These are phyloP conservation scores for Floccularia luteovirens DNA, from an alignment of 768 basidiomycete genomes.

Conservation along the genomic window DNA sequence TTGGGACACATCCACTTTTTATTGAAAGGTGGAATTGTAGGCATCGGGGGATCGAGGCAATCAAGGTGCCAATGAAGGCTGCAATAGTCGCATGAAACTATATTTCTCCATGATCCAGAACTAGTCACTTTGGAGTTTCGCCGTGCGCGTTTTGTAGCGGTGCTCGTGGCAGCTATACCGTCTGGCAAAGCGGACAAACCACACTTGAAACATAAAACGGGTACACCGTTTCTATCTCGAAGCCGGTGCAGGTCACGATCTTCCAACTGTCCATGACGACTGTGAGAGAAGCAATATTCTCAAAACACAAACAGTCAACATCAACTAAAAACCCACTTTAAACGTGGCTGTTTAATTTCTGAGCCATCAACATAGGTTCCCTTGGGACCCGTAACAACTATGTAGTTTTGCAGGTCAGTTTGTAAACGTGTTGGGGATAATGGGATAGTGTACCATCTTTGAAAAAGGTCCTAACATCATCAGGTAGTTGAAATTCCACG, in stretches of 20 bases:
- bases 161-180: slow-evolving; percentile 40
- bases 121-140: slow-evolving; percentile 35
- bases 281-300: slow-evolving; percentile 13
- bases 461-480: slow-evolving; percentile 77
- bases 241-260: slow-evolving; percentile 86
- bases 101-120: slow-evolving; percentile 58
- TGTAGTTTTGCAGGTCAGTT: slow-evolving; percentile 10
- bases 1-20: slow-evolving; percentile 99
- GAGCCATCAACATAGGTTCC: slow-evolving; percentile 83
- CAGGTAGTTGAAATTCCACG: slow-evolving; percentile 78
- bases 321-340: slow-evolving; percentile 84
- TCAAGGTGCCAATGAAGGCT: slow-evolving; percentile 94
- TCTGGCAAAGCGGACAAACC: slow-evolving; percentile 69
- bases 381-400: slow-evolving; percentile 73
- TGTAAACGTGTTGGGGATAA: slow-evolving; percentile 6
- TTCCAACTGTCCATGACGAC: slow-evolving; percentile 85
- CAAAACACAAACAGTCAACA: slow-evolving; percentile 6
- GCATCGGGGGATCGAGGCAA: slow-evolving; percentile 87
- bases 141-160: slow-evolving; percentile 48
- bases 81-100: slow-evolving; percentile 95
- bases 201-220: slow-evolving; percentile 89
- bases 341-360: slow-evolving; percentile 65
- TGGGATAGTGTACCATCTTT: slow-evolving; percentile 62
- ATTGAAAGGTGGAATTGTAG: slow-evolving; percentile 75
- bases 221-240: slow-evolving; percentile 75